Percentiles rank a stretch among this genome's conserved stretches.
Evolutionary conservation across 2,329 filamentous ascomycete genomes (phyloP).

Genomic region (Aspergillus calidoustus): DNA sequence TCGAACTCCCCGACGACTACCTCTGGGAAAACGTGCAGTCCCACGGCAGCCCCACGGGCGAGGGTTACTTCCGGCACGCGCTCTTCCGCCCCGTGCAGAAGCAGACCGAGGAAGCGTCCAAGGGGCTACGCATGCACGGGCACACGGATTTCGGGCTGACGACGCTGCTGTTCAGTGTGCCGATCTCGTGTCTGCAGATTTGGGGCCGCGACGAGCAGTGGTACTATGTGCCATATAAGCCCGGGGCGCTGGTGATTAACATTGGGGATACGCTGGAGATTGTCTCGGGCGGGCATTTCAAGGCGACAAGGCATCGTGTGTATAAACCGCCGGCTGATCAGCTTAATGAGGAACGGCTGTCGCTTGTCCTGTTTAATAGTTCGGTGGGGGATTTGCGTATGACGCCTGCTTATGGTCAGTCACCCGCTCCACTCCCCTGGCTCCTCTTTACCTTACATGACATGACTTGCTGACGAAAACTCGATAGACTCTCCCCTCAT

Average conservation of each 20-base stretch:
- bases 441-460: neutral
- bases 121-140: slow-evolving; percentile 48
- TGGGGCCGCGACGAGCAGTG: slow-evolving; percentile 51
- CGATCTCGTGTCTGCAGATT: slow-evolving; percentile 54
- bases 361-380: slow-evolving; percentile 53
- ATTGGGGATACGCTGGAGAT: slow-evolving; percentile 53
- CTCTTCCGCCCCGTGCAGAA: slow-evolving; percentile 45
- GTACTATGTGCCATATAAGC: slow-evolving; percentile 51
- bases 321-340: slow-evolving; percentile 49
- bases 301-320: slow-evolving; percentile 52
- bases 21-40: slow-evolving; percentile 53
- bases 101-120: slow-evolving; percentile 43
- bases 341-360: slow-evolving; percentile 29
- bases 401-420: slow-evolving; percentile 42
- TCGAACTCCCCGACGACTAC: slow-evolving; percentile 52
- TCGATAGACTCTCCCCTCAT: slow-evolving; percentile 42
- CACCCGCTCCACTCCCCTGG: neutral
- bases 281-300: slow-evolving; percentile 53
- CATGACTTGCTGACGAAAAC: neutral
- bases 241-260: slow-evolving; percentile 56
- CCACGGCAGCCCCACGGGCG: slow-evolving; percentile 48
- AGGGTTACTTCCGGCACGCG: slow-evolving; percentile 54
- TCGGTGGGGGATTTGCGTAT: slow-evolving; percentile 52
- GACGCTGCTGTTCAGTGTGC: slow-evolving; percentile 54
- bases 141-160: slow-evolving; percentile 56